Base-by-base conservation (phyloP, 805 yeast species). In the Kodamaea hsintzibuensis region DNA sequence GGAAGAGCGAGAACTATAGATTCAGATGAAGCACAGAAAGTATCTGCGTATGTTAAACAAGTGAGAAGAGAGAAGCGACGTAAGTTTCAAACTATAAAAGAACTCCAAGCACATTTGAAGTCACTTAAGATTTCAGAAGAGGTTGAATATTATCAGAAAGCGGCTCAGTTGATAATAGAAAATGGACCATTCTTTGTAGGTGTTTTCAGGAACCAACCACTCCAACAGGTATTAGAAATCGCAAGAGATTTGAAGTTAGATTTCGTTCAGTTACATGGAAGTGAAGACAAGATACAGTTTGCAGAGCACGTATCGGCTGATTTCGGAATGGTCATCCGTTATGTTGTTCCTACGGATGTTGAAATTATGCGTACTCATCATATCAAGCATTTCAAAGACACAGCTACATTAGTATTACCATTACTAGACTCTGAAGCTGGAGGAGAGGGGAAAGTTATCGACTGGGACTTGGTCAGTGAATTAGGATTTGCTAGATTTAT, bases 401-500 rank as follows among this genome's bases (percentile, higher is more conserved):
- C 40, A 13, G 53, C 69, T 3, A 71, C 75, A 13, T 85, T 86
- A 51, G 60, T 80, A 9, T 57, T 86, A 3, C 83, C 91, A 1
- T 74, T 95, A 47, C 74, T 93, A 16, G 99, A 95, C 64, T 86
- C 96, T 1, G 97, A 89, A 62, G 79, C 79, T 1, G 99, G 99
- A 9, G 99, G 99, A 1, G 95, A 91, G 60, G 99, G 99, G 5
- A 82, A 82, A 52, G 62, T 74, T n/a, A 80, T 91, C 14, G 84
- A 88, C 65, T 93, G 98, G 98, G 55, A 58, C 2, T 52, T 62
- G 10, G 62, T 73, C 3, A 59, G 63, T 33, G 64, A 71, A 73
- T 77, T 33, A 18, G 61, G 59, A 38, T 72, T 72, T 42, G 70
- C 75, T 0, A 65, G 75, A 45, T 89, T 79, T 62, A 63, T 95